Evolutionary conservation across 2,329 filamentous ascomycete genomes (phyloP), one percentile per base, ranked within the genome.

Genomic region (Cytospora piceicola): DNA sequence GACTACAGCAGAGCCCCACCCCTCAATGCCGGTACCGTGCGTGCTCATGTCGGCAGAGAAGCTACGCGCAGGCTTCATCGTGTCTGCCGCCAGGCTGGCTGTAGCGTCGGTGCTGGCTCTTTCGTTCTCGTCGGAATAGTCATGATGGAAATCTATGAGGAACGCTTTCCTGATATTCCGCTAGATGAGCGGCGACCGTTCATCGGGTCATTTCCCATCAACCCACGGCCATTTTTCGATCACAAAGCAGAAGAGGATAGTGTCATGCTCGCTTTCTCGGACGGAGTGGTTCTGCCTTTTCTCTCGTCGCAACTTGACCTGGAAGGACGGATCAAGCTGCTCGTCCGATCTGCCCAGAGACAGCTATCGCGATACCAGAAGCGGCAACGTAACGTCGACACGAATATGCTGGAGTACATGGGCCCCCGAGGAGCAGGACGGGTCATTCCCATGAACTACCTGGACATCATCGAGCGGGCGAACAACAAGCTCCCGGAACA

Each of bases 81-180:
- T 2, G 64, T 72, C 3, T 73, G 70, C 39, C 67, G 66, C 32
- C 67, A 70, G 52, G 69, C 69, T 7, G 67, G 68, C 6, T 68
- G 69, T 27, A 72, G 71, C 62, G 63, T 73, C 14, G 71, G 71
- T 0, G 71, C 71, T 9, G 71, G 71, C 17, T 58, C 58, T 29
- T 67, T 67, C 57, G 71, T 69, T 2, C 64, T 72, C 1, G 70
- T 72, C 3, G 71, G 64, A 1, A 69, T 72, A 39, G 69, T 64
- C 3, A 72, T 73, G 71, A 73, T 72, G 71, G 67, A 69, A 46
- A 57, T 70, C 12, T 66, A 73, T 67, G 71, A 72, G 61, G 39
- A 63, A 15, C 53, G 62, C 17, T 61, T 32, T n/a, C 62, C 65
- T 20, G 65, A 58, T 15, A 27, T 67, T 15, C 53, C 58, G 12